Conservation (phyloP, 2,329 filamentous ascomycete species). For the Aspergillus awamori region DNA sequence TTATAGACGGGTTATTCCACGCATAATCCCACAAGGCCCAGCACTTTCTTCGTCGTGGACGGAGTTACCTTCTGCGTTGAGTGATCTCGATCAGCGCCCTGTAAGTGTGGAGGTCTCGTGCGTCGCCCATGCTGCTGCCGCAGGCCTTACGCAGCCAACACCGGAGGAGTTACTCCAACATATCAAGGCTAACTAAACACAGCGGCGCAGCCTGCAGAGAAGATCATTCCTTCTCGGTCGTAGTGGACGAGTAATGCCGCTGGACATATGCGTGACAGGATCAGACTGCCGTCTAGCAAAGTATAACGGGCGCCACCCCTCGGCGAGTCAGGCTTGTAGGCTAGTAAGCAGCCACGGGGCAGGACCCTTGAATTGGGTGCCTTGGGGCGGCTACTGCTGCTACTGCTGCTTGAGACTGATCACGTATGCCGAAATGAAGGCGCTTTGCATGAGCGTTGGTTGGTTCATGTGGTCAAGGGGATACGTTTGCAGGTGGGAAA, state of each 20-base stretch:
- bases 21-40: neutral
- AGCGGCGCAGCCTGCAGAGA: slow-evolving; percentile 1
- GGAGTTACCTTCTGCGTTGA: neutral
- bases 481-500: neutral
- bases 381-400: neutral
- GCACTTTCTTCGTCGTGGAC: neutral
- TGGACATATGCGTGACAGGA: neutral
- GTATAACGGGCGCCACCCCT: neutral
- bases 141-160: neutral
- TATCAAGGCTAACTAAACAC: neutral
- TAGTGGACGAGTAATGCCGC: slow-evolving; percentile 1
- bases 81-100: neutral
- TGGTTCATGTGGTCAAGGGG: neutral
- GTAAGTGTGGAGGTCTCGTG: neutral
- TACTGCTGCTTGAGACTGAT: neutral
- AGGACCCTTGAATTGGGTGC: slow-evolving; percentile 3
- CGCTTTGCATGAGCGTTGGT: neutral
- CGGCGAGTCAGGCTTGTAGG: neutral
- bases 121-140: neutral
- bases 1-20: neutral
- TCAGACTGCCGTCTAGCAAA: neutral
- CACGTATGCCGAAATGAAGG: slow-evolving; percentile 3
- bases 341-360: neutral
- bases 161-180: neutral
- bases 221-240: slow-evolving; percentile 5